These are phyloP conservation scores for Primulina huaijiensis DNA, from an alignment of 257 asterid species.

Conservation along the genomic window DNA sequence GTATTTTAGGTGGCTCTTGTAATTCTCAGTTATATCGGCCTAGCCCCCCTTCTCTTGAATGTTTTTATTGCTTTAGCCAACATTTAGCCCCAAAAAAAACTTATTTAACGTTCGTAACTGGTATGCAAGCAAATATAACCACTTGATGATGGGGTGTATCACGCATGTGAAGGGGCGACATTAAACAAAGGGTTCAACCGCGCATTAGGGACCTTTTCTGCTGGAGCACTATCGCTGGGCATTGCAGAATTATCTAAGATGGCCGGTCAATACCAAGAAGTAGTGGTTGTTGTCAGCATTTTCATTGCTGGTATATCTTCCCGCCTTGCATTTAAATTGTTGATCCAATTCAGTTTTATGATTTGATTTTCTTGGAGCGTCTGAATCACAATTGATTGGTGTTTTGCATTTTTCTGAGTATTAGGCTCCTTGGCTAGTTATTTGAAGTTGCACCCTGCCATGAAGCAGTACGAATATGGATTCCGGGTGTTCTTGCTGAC, in stretches of 20 bases:
- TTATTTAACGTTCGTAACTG: neutral
- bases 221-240: constrained; percentile 42
- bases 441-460: constrained; percentile 40
- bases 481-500: constrained; percentile 48
- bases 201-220: constrained; percentile 48
- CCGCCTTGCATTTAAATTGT: neutral
- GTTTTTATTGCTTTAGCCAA: neutral
- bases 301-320: constrained; percentile 36
- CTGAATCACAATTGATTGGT: neutral
- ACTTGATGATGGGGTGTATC: neutral
- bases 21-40: neutral
- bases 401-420: neutral
- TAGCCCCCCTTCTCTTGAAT: neutral
- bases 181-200: constrained; percentile 55
- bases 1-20: neutral
- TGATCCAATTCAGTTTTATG: neutral
- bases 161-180: constrained; percentile 40
- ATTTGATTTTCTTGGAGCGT: neutral
- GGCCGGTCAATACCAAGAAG: constrained; percentile 36
- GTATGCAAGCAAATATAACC: neutral
- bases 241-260: constrained; percentile 32
- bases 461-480: constrained; percentile 53
- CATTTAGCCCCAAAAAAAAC: no score
- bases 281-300: constrained; percentile 31
- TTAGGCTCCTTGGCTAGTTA: constrained; percentile 40